These are phyloP conservation scores for Penicillium palitans DNA, from an alignment of 2,329 filamentous ascomycete species.

Conservation along the genomic window DNA sequence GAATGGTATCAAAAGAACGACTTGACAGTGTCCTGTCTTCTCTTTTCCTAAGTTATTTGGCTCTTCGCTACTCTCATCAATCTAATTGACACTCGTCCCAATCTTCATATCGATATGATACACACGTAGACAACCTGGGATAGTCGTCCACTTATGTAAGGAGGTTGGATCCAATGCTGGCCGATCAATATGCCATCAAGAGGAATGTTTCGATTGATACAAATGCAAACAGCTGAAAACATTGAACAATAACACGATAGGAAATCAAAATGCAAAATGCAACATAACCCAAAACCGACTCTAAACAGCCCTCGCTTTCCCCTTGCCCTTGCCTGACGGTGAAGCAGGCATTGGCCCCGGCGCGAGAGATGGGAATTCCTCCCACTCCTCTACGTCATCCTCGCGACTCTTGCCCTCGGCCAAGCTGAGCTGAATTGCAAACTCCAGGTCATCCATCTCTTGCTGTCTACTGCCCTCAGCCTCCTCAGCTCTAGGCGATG, in stretches of 20 bases:
- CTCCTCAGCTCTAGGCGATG: conserved; percentile 20
- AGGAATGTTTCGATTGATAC: neutral
- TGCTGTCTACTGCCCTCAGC: conserved; percentile 43
- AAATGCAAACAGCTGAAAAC: neutral
- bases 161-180: too few relatives aligned
- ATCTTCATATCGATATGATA: too few relatives aligned
- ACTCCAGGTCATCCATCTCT: conserved; percentile 60
- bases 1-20: too few relatives aligned
- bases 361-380: conserved; percentile 36
- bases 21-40: too few relatives aligned
- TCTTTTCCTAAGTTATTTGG: too few relatives aligned
- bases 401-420: conserved; percentile 57
- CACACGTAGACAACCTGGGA: too few relatives aligned
- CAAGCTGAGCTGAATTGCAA: conserved; percentile 62
- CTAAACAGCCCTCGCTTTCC: conserved; percentile 32
- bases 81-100: too few relatives aligned
- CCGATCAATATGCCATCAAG: neutral
- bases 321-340: conserved; percentile 33
- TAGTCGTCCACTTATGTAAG: too few relatives aligned
- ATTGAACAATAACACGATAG: neutral
- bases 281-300: neutral
- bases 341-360: conserved; percentile 19
- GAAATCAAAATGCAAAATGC: neutral
- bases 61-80: too few relatives aligned
- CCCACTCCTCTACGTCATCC: conserved; percentile 22